These are phyloP conservation scores for Calocybe gangraenosa DNA, from an alignment of 768 basidiomycete genomes.

Conservation along the genomic window DNA sequence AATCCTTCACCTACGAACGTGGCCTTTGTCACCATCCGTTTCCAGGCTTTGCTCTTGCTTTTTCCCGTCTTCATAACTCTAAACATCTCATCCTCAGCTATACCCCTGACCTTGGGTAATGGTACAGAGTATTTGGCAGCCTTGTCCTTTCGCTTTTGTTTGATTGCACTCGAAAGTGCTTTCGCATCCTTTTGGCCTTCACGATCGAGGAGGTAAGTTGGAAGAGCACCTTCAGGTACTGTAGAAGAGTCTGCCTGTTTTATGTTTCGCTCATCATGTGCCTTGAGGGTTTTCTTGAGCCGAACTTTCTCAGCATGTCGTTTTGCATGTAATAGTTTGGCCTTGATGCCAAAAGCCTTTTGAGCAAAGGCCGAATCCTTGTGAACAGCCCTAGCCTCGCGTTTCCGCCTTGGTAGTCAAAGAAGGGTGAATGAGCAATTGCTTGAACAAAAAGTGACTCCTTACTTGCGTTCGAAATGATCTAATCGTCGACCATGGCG, in stretches of 20 bases:
- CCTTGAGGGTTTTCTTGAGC: slow-evolving; percentile 99
- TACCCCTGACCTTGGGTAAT: slow-evolving; percentile 93
- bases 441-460: slow-evolving; percentile 9
- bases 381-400: slow-evolving; percentile 74
- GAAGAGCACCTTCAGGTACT: slow-evolving; percentile 86
- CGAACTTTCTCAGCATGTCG: slow-evolving; percentile 97
- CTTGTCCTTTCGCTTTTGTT: slow-evolving; percentile 98
- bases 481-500: slow-evolving; percentile 95
- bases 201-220: slow-evolving; percentile 93
- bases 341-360: slow-evolving; percentile 94
- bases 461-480: slow-evolving; percentile 92
- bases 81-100: slow-evolving; percentile 99
- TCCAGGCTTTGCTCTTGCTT: slow-evolving; percentile 95
- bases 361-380: slow-evolving; percentile 81
- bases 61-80: slow-evolving; percentile 98
- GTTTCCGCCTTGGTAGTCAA: slow-evolving; percentile 59
- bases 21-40: slow-evolving; percentile 98
- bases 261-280: slow-evolving; percentile 97
- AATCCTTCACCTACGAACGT: slow-evolving; percentile 99
- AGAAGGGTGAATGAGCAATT: slow-evolving; percentile 3
- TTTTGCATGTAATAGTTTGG: slow-evolving; percentile 95
- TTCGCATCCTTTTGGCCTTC: slow-evolving; percentile 99
- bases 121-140: slow-evolving; percentile 98
- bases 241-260: slow-evolving; percentile 86
- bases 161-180: slow-evolving; percentile 91